Conservation (phyloP, 2,329 filamentous ascomycete genomes). For the Byssochlamys sp. region DNA sequence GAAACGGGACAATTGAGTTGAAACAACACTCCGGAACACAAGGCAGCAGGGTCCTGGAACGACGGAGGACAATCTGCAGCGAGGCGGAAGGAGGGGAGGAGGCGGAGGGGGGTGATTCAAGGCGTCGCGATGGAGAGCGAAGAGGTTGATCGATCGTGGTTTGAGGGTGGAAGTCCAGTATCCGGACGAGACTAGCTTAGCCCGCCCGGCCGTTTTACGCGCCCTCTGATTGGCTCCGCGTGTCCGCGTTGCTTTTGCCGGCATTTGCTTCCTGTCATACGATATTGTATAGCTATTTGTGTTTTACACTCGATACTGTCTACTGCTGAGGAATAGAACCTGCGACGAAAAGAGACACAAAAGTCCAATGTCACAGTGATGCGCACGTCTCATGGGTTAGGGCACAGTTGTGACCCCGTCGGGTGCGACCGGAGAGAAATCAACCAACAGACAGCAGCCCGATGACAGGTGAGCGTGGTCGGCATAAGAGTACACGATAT, state of each 20-base stretch:
- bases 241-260: neutral
- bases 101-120: slow-evolving; percentile 20
- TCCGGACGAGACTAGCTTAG: slow-evolving; percentile 25
- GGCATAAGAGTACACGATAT: neutral
- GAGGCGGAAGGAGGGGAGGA: slow-evolving; percentile 6
- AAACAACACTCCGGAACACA: slow-evolving; percentile 1
- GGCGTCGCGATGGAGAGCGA: slow-evolving; percentile 19
- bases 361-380: neutral
- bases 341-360: neutral
- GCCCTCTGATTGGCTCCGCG: slow-evolving; percentile 23
- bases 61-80: neutral
- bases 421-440: neutral
- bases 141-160: slow-evolving; percentile 27
- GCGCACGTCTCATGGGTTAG: neutral
- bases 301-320: too few relatives aligned
- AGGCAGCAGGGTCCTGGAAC: neutral
- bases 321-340: neutral
- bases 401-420: neutral
- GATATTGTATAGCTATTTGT: neutral
- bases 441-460: neutral
- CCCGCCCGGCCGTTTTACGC: slow-evolving; percentile 18
- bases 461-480: neutral
- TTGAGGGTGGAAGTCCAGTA: slow-evolving; percentile 32
- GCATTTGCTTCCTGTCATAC: neutral
- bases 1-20: slow-evolving; percentile 19